Conservation (phyloP, 352 stramenopile genomes). For the Globisporangium okanoganense region DNA sequence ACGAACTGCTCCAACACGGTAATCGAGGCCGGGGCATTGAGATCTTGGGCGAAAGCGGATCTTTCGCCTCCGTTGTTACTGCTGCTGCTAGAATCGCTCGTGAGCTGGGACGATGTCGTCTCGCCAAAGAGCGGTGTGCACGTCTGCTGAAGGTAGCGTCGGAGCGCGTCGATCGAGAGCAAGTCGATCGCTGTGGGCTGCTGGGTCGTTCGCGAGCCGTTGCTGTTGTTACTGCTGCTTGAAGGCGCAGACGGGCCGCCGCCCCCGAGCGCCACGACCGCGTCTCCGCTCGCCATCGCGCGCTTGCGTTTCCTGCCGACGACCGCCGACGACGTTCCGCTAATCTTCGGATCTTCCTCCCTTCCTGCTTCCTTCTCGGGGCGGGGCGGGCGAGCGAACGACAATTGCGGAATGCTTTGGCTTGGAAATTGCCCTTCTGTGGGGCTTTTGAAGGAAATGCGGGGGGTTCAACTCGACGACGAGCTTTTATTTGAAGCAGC, state of each 20-base stretch:
- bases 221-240: too few relatives aligned
- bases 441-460: background rate
- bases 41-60: constrained; percentile 36
- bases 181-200: constrained; percentile 27
- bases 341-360: constrained; percentile 15
- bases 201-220: constrained; percentile 16
- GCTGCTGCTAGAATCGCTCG: constrained; percentile 14
- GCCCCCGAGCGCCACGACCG: constrained; percentile 3
- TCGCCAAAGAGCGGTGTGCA: constrained; percentile 70
- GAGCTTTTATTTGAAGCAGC: background rate
- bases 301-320: constrained; percentile 16
- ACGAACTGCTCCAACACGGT: constrained; percentile 70
- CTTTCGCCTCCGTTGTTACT: constrained; percentile 6
- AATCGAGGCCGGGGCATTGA: constrained; percentile 27
- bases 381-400: constrained; percentile 4
- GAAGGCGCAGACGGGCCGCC: constrained; percentile 4
- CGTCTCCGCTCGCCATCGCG: constrained; percentile 10
- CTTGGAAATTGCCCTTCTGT: background rate
- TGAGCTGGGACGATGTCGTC: constrained; percentile 28
- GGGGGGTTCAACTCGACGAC: constrained; percentile 3
- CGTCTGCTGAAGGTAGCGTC: constrained; percentile 56
- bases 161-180: constrained; percentile 42
- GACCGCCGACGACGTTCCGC: constrained; percentile 15
- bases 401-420: constrained; percentile 11
- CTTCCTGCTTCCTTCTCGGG: constrained; percentile 7